A percentile compares a stretch with the other conserved stretches of the same genome.
Conservation (phyloP, 1,284 basidiomycete species). For the Exsudoporus floridanus region DNA sequence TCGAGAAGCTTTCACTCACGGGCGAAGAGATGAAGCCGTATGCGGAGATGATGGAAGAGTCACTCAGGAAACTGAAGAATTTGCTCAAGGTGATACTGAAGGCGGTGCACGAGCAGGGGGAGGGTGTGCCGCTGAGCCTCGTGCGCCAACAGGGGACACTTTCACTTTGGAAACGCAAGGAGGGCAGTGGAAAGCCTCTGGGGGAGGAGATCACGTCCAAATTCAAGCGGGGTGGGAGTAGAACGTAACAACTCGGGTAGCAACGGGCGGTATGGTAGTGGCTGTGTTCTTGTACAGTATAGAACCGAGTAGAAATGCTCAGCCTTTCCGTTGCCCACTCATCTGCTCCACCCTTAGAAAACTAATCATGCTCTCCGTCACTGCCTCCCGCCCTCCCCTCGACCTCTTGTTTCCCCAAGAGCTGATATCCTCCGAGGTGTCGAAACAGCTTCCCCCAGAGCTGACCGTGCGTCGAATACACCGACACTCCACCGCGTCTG, state of each 20-base stretch:
- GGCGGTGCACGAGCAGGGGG: constrained; percentile 28
- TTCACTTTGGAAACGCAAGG: constrained; percentile 26
- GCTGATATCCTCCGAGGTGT: constrained; percentile 63
- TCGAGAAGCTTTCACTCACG: constrained; percentile 31
- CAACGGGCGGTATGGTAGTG: background rate
- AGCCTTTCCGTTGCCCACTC: background rate
- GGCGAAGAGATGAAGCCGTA: constrained; percentile 25
- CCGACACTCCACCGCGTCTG: background rate
- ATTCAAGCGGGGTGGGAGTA: constrained; percentile 10
- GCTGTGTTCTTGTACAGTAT: constrained; percentile 9
- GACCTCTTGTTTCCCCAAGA: constrained; percentile 74
- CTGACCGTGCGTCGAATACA: constrained; percentile 34
- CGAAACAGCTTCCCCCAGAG: constrained; percentile 52
- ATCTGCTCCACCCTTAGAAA: background rate
- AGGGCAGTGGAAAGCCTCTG: constrained; percentile 23
- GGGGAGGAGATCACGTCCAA: constrained; percentile 23
- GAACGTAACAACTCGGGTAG: background rate
- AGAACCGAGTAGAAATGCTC: background rate
- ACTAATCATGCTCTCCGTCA: constrained; percentile 11
- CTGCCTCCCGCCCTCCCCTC: constrained; percentile 47
- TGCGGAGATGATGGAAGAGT: constrained; percentile 18
- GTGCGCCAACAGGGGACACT: constrained; percentile 24
- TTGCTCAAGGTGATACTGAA: constrained; percentile 25
- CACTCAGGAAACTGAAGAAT: constrained; percentile 29
- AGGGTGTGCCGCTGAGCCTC: constrained; percentile 29